Percentiles rank a stretch among this genome's conserved stretches.
Evolutionary conservation across 2,329 filamentous ascomycete genomes (phyloP).

Genomic region (Emergomyces orientalis): DNA sequence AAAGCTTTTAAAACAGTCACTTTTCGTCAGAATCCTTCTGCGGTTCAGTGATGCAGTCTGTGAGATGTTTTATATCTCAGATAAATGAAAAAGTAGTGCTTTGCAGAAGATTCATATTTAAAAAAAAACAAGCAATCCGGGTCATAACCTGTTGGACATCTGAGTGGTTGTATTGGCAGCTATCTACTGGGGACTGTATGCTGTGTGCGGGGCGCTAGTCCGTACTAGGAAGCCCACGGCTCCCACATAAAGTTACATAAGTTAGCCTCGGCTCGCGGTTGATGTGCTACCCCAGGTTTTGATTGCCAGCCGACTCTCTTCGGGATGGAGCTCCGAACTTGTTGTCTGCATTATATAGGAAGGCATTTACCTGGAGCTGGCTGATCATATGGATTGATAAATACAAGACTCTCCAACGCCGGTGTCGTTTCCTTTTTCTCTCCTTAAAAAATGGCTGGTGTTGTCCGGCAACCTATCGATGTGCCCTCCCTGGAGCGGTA

Average conservation of each 20-base stretch:
- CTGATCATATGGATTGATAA: neutral
- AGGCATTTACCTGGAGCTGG: neutral
- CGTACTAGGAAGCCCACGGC: no score
- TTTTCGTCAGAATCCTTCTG: neutral
- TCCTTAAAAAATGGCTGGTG: constrained; percentile 59
- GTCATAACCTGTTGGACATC: neutral
- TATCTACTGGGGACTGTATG: no score
- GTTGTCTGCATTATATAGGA: constrained; percentile 2
- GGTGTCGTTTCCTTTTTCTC: neutral
- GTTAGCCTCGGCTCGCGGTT: constrained; percentile 3
- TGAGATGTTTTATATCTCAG: neutral
- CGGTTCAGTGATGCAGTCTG: neutral
- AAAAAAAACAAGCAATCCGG: neutral
- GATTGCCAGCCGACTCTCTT: neutral
- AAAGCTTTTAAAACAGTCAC: no score
- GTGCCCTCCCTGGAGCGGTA: constrained; percentile 69
- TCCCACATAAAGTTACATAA: no score
- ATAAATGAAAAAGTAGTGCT: neutral
- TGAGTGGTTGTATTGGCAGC: no score
- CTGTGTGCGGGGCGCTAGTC: no score
- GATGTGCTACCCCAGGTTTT: neutral
- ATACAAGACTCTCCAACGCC: neutral
- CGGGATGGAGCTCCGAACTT: neutral
- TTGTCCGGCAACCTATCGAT: constrained; percentile 84
- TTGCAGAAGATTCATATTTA: neutral